Conservation (phyloP, 371 early-diverging fungal genomes). For the Gilbertella persicaria region DNA sequence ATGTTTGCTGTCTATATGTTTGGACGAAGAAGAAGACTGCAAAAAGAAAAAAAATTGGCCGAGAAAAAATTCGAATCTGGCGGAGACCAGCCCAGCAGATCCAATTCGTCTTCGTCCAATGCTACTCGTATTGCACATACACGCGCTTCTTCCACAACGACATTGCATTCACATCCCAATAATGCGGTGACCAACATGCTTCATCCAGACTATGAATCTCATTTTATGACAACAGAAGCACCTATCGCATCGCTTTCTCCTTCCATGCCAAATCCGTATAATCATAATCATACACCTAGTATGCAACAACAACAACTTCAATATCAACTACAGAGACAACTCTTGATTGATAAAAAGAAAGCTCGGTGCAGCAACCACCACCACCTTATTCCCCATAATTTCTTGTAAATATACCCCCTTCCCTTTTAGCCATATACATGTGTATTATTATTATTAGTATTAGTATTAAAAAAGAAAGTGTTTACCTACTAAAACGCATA, state of each 20-base stretch:
- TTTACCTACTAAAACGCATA: too few relatives aligned
- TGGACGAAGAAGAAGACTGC: background rate
- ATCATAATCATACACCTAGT: constrained; percentile 8
- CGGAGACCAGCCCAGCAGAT: background rate
- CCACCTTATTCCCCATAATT: constrained; percentile 25
- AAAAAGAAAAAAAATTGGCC: background rate
- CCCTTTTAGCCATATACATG: too few relatives aligned
- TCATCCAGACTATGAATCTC: constrained; percentile 8
- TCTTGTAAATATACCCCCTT: background rate
- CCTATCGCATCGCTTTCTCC: background rate
- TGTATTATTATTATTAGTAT: too few relatives aligned
- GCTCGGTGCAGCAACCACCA: constrained; percentile 1
- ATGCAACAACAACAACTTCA: constrained; percentile 24
- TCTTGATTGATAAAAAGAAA: background rate
- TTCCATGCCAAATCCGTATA: too few relatives aligned
- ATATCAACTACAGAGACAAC: constrained; percentile 17
- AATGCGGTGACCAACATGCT: constrained; percentile 7
- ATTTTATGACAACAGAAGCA: constrained; percentile 1
- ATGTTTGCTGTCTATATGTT: constrained; percentile 3
- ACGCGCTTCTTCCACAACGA: constrained; percentile 5
- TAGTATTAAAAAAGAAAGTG: too few relatives aligned
- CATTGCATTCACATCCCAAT: background rate
- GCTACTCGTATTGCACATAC: background rate
- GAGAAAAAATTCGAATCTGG: background rate
- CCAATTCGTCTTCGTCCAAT: constrained; percentile 1